Conservation (phyloP, 192 early-diverging fungal genomes). For the Lunasporangiospora selenospora region DNA sequence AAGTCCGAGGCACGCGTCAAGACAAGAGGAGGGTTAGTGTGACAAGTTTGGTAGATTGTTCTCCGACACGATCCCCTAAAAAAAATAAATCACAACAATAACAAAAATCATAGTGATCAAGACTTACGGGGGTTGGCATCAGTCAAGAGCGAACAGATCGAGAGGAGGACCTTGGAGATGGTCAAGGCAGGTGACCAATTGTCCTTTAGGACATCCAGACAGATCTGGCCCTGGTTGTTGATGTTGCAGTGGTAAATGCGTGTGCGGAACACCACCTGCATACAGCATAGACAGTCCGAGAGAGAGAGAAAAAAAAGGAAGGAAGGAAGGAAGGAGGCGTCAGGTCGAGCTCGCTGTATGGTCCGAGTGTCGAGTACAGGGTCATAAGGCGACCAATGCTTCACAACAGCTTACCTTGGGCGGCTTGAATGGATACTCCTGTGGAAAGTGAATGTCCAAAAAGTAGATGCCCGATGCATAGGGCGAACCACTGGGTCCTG, state of each 20-base stretch:
- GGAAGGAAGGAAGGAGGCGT: no score
- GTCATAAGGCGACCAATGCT: no score
- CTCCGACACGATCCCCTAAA: no score
- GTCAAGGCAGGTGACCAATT: slow-evolving; percentile 98
- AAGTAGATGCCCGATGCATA: slow-evolving; percentile 94
- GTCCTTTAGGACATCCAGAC: slow-evolving; percentile 96
- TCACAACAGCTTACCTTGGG: slow-evolving; percentile 71
- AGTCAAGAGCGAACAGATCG: slow-evolving; percentile 91
- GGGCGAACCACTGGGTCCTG: slow-evolving; percentile 88
- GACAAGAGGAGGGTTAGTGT: no score
- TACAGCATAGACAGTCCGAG: neutral
- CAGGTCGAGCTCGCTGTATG: no score
- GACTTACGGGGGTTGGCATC: slow-evolving; percentile 91
- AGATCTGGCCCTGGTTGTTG: slow-evolving; percentile 89
- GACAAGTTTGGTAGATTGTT: no score
- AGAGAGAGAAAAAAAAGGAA: neutral
- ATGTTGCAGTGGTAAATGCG: slow-evolving; percentile 99
- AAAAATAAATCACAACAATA: no score
- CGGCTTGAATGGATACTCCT: slow-evolving; percentile 96
- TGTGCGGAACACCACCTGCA: slow-evolving; percentile 85
- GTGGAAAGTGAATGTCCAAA: slow-evolving; percentile 90
- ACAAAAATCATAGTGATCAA: neutral
- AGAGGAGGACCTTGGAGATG: slow-evolving; percentile 95
- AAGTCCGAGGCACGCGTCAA: no score
- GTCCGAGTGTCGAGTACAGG: no score